Evolutionary conservation across 176 grass and related monocot genomes (phyloP).

Genomic region (Pontederia paniculata): DNA sequence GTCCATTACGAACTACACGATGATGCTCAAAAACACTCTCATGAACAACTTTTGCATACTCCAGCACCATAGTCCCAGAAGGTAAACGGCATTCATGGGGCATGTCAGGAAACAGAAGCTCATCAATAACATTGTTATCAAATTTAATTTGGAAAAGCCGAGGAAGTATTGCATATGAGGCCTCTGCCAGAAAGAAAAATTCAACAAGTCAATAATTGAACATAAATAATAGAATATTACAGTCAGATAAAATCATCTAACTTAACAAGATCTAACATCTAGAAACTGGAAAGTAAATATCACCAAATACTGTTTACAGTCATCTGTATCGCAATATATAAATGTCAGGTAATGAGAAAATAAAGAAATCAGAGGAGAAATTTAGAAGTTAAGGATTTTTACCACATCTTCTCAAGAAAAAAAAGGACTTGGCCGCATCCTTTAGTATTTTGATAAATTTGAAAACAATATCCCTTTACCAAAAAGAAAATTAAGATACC

Average conservation of each 20-base stretch:
- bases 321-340: too few species aligned
- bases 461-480: too few species aligned
- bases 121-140: conserved; percentile 67
- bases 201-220: background rate
- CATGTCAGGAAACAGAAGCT: conserved; percentile 58
- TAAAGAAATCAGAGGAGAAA: too few species aligned
- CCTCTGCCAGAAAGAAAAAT: conserved; percentile 41
- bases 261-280: background rate
- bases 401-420: too few species aligned
- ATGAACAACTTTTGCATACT: conserved; percentile 73
- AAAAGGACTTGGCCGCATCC: too few species aligned
- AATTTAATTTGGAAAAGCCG: conserved; percentile 92
- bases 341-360: too few species aligned
- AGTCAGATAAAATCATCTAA: conserved; percentile 9
- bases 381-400: too few species aligned
- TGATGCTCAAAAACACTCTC: conserved; percentile 90
- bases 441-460: too few species aligned
- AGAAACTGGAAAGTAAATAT: too few species aligned
- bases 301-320: too few species aligned
- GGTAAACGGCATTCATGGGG: conserved; percentile 60
- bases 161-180: conserved; percentile 70
- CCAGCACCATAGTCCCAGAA: conserved; percentile 64
- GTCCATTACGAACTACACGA: conserved; percentile 60
- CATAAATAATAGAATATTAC: conserved; percentile 12
- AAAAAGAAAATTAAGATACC: too few species aligned